Conservation (phyloP, 176 grass and related monocot species). For the Oryza longistaminata region DNA sequence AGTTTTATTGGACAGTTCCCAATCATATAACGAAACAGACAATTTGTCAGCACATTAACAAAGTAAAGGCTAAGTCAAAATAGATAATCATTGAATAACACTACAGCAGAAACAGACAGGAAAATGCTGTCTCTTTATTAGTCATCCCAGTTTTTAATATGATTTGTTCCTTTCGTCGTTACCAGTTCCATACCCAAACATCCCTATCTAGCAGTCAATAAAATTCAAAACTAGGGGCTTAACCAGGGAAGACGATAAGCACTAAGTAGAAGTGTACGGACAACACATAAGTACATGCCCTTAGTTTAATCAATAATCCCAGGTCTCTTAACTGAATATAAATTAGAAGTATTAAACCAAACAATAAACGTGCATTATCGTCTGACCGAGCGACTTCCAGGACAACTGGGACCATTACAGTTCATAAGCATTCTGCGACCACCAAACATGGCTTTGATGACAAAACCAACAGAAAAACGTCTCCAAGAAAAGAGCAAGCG, state of each 20-base stretch:
- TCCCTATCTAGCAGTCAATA: neutral
- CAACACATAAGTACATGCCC: neutral
- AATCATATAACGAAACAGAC: neutral
- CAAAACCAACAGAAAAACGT: conserved; percentile 10
- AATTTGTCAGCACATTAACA: neutral
- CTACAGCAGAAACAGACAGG: neutral
- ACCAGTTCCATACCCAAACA: conserved; percentile 11
- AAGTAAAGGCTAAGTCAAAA: conserved; percentile 5
- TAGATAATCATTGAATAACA: conserved; percentile 26
- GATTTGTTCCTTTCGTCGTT: conserved; percentile 25
- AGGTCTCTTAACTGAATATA: conserved; percentile 27
- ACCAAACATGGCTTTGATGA: neutral
- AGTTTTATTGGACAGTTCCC: conserved; percentile 3
- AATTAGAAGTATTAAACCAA: conserved; percentile 27
- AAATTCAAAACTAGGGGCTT: conserved; percentile 12
- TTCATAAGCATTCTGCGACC: neutral
- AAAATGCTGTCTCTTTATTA: conserved; percentile 1
- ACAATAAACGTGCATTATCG: conserved; percentile 16
- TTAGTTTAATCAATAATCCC: conserved; percentile 29
- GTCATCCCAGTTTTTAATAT: neutral
- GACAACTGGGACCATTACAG: neutral
- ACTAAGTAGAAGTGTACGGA: conserved; percentile 32
- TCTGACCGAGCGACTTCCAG: conserved; percentile 14
- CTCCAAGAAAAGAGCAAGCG: neutral
- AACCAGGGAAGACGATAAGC: conserved; percentile 22